Percentiles rank a stretch among this genome's conserved stretches.
These are phyloP conservation scores for Kuraishia cidri DNA, from an alignment of 805 yeast species.

Conservation along the genomic window DNA sequence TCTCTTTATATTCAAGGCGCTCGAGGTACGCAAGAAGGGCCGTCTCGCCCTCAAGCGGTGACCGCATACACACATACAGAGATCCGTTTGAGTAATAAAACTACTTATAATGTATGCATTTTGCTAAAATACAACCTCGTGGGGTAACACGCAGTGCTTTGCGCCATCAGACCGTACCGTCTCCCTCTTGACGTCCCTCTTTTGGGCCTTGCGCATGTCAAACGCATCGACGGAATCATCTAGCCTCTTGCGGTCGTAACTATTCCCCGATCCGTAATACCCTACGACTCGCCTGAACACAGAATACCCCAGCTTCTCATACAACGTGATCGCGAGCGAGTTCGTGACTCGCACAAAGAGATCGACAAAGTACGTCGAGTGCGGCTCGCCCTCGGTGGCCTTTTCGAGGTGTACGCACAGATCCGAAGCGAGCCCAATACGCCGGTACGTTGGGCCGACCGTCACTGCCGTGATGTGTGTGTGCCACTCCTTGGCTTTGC, in stretches of 20 bases:
- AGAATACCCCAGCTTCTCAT: conserved; percentile 79
- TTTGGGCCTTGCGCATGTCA: conserved; percentile 69
- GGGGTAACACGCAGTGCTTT: conserved; percentile 50
- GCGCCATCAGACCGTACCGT: conserved; percentile 57
- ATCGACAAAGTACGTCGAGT: conserved; percentile 79
- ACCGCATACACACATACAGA: too few relatives aligned
- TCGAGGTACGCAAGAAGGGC: too few relatives aligned
- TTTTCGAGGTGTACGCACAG: conserved; percentile 68
- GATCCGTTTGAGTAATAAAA: not conserved
- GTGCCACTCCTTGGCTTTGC: conserved; percentile 81
- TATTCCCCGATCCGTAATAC: conserved; percentile 59
- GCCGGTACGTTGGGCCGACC: conserved; percentile 69
- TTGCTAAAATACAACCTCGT: conserved; percentile 49
- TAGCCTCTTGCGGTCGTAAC: conserved; percentile 33
- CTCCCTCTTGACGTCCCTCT: conserved; percentile 41
- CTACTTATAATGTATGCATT: not conserved
- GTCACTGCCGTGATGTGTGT: conserved; percentile 96
- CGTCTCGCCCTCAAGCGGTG: too few relatives aligned
- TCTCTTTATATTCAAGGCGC: conserved; percentile 3
- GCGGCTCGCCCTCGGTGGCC: conserved; percentile 67
- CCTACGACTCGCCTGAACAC: conserved; percentile 84
- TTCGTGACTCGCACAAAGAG: conserved; percentile 88
- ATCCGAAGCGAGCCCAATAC: conserved; percentile 79
- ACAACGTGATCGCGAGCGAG: conserved; percentile 66
- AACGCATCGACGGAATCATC: conserved; percentile 79